Evolutionary conservation across 2,329 filamentous ascomycete genomes (phyloP), one percentile per base, ranked within the genome.

Genomic region (Fusarium sulawesiense): DNA sequence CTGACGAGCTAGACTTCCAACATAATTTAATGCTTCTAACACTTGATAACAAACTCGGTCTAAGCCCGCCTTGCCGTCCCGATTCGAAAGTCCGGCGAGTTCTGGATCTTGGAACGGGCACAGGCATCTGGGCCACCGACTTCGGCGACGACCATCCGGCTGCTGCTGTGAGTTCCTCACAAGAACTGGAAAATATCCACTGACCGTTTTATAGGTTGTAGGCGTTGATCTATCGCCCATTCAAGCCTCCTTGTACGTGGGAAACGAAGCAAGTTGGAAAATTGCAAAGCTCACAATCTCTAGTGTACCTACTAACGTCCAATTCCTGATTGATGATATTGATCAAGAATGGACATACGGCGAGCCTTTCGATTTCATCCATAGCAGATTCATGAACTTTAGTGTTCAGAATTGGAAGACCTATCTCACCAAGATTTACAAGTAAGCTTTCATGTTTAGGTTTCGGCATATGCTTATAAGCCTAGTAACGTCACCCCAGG

Each of bases 371-470:
- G 64, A 68, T 10, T 68, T 54, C 11, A 25, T 68, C 1, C 64
- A 68, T 16, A 68, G 64, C 14, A 50, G 64, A 34, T 68, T 68
- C 6, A 68, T 68, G 64, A 68, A 67, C 4, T 68, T 67, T n/a
- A 68, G 64, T 13, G 23, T 68, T 7, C 42, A 63, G 13, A 50
- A 64, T 37, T 68, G 64, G 64, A 51, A 50, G 34, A 42, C 46
- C 0, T 68, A 63, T 7, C 37, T 68, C 0, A 37, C 37, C 9
- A 67, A 67, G 14, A 57, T 66, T 7, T 66, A 66, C 5, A 21
- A 66, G 63, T 66, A 37, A 50, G 30, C 3, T 8, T 25, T 10
- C 25, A 25, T 7, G 23, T 25, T 5, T 21, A 21, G 21, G 21
- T 21, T 21, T 21, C 21, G 21, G 21, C 21, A 21, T 25, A 25